Conservation (phyloP, 148 eudicot species). For the Vaccinium vitisidaea region DNA sequence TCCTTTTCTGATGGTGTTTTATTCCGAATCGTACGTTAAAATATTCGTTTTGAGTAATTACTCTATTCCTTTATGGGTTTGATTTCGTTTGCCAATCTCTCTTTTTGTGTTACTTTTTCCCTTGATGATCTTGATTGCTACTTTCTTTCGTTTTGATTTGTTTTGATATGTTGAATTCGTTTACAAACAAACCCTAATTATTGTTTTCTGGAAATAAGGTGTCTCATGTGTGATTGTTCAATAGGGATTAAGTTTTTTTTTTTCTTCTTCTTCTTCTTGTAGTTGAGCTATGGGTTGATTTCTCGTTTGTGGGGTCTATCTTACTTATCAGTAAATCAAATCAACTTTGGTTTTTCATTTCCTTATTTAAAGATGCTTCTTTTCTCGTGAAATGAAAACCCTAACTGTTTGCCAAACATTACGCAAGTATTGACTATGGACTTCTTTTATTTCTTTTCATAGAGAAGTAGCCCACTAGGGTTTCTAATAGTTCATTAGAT, state of each 20-base stretch:
- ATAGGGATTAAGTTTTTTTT: not conserved
- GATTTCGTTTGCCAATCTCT: not conserved
- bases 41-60: not conserved
- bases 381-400: constrained; percentile 9
- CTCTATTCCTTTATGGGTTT: not conserved
- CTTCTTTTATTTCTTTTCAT: not conserved
- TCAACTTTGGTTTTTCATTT: not conserved
- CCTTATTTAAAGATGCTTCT: not conserved
- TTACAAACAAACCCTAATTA: constrained; percentile 4
- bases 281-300: constrained; percentile 8
- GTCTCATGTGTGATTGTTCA: not conserved
- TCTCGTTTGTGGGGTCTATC: not conserved
- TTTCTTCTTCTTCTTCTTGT: not conserved
- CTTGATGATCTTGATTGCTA: not conserved
- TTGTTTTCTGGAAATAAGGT: not conserved
- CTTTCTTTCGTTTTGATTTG: not conserved
- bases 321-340: not conserved
- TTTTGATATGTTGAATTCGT: not conserved
- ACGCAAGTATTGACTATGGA: not conserved
- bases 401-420: not conserved
- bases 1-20: not conserved
- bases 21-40: not conserved
- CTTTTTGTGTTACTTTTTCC: not conserved
- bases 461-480: constrained; percentile 14
- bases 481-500: not conserved